Percentiles rank a stretch among this genome's conserved stretches.
Conservation (phyloP, 164 flowering plant genomes). For the Magnolia kwangsiensis region DNA sequence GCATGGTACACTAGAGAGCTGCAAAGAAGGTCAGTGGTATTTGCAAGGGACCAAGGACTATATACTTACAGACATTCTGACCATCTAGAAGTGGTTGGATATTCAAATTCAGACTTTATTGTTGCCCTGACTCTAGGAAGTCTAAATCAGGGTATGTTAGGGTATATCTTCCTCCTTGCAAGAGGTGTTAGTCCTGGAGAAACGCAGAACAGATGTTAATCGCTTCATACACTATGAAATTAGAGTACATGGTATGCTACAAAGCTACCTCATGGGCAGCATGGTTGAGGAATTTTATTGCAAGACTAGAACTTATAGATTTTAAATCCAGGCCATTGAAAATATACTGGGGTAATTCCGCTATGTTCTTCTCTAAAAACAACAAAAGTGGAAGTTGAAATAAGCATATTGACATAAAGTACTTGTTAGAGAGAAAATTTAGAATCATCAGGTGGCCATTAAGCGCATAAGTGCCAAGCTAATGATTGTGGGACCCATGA, state of each 20-base stretch:
- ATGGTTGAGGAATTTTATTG: not conserved
- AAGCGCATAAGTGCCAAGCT: not conserved
- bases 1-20: not conserved
- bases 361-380: not conserved
- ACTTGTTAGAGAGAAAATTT: not conserved
- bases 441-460: not conserved
- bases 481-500: not conserved
- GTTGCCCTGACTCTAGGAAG: too few relatives aligned
- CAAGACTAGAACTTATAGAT: not conserved
- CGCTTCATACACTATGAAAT: not conserved
- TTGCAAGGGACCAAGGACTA: not conserved
- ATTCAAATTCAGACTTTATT: too few relatives aligned
- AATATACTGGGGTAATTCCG: not conserved
- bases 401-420: not conserved
- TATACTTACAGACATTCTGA: not conserved
- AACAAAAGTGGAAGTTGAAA: not conserved
- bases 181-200: not conserved
- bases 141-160: not conserved
- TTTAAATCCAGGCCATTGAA: too few relatives aligned
- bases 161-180: not conserved
- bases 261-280: not conserved
- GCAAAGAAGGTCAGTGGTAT: not conserved
- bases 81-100: not conserved
- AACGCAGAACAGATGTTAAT: not conserved
- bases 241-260: not conserved